Conservation (phyloP, 495 filamentous ascomycete species). For the Neurospora sp. region DNA sequence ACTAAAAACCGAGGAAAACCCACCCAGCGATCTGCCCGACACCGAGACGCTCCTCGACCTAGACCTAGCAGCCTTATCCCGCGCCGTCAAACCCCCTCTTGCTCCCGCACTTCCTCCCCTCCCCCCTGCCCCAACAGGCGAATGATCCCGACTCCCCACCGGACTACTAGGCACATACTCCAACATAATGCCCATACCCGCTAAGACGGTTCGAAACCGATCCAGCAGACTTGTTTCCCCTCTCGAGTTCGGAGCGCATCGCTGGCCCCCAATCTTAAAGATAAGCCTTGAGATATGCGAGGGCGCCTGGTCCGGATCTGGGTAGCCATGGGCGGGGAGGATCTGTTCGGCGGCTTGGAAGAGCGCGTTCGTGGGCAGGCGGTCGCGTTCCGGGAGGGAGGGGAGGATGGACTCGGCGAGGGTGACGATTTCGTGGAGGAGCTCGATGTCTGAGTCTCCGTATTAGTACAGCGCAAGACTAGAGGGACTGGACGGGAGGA, state of each 20-base stretch:
- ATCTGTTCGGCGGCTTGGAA: conserved; percentile 71
- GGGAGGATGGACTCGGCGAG: conserved; percentile 53
- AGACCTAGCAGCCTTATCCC: not conserved
- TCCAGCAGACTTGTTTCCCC: conserved; percentile 13
- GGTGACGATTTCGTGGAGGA: conserved; percentile 67
- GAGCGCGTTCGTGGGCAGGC: conserved; percentile 64
- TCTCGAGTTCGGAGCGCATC: conserved; percentile 18
- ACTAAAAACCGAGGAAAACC: not conserved
- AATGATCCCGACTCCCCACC: conserved; percentile 2
- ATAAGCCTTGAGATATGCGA: conserved; percentile 66
- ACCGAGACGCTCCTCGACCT: not conserved
- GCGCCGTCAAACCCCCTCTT: not conserved
- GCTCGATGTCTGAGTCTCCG: conserved; percentile 53
- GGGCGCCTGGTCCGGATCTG: conserved; percentile 54
- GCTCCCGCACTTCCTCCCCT: not conserved
- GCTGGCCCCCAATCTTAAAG: conserved; percentile 62
- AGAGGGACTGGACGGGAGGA: too few species aligned
- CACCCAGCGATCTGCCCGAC: not conserved
- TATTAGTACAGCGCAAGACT: too few species aligned
- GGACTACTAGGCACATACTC: conserved; percentile 18
- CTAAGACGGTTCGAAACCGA: conserved; percentile 27
- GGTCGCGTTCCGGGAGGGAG: conserved; percentile 46
- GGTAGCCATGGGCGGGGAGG: conserved; percentile 52
- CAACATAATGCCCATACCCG: conserved; percentile 20
- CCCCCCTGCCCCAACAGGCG: not conserved